These are phyloP conservation scores for Beauveria brongniartii DNA, from an alignment of 2,329 filamentous ascomycete genomes.

Conservation along the genomic window DNA sequence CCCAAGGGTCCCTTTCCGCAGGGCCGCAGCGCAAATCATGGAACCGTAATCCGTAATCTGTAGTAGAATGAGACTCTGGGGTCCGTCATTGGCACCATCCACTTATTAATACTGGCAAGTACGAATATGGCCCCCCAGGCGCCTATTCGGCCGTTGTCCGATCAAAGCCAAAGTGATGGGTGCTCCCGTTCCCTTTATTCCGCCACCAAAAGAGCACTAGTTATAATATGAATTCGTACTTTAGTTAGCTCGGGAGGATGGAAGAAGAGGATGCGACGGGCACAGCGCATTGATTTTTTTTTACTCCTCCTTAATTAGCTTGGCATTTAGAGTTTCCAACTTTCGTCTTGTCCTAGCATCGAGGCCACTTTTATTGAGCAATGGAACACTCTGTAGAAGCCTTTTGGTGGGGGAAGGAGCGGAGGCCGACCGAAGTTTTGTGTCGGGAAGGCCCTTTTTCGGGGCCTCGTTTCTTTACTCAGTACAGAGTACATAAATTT, in stretches of 20 bases:
- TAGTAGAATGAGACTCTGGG: background rate
- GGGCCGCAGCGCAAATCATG: background rate
- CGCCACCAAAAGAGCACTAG: background rate
- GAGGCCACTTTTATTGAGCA: background rate
- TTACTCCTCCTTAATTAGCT: background rate
- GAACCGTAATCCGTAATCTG: background rate
- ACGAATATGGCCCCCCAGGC: background rate
- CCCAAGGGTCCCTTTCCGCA: background rate
- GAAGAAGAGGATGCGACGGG: background rate
- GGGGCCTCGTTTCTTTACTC: background rate
- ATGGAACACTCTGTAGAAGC: background rate
- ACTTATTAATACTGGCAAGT: background rate
- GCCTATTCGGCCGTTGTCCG: conserved; percentile 1
- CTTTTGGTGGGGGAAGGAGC: background rate
- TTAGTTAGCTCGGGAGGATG: background rate
- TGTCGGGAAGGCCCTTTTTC: background rate
- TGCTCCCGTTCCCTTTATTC: background rate
- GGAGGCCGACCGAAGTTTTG: background rate
- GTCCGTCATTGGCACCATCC: background rate
- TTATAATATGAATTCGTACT: background rate
- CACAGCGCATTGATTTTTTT: background rate
- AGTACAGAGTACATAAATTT: too few relatives aligned
- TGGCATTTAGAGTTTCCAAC: background rate
- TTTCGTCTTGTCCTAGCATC: background rate
- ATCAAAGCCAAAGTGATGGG: background rate